phyloP scores from a whole-genome alignment of 2,329 filamentous ascomycete species.

The Colletotrichum sp. region DNA sequence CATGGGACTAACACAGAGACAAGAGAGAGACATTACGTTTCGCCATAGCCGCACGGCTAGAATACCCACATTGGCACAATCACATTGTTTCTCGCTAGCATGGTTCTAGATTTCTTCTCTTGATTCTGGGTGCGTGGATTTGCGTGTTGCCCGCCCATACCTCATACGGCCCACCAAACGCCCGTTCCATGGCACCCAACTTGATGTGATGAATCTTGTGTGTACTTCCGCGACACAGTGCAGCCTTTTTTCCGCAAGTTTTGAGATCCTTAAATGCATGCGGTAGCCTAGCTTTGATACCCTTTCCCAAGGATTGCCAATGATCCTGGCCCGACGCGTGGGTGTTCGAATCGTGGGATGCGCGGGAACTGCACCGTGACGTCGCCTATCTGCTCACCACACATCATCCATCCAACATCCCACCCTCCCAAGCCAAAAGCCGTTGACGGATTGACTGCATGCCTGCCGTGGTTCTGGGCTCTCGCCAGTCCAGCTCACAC shows the following conservation, averaged over 20 bases:
- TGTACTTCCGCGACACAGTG: background rate
- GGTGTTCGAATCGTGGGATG: background rate
- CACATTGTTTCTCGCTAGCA: background rate
- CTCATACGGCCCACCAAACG: background rate
- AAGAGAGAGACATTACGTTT: background rate
- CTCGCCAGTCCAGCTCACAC: background rate
- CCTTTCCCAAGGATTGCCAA: background rate
- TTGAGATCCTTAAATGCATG: background rate
- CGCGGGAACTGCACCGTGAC: constrained; percentile 15
- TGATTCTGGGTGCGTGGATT: background rate
- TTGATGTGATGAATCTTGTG: background rate
- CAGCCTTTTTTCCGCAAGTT: background rate
- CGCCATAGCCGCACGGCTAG: background rate
- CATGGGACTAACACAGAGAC: background rate
- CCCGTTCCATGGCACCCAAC: background rate
- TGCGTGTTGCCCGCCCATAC: background rate
- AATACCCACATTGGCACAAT: background rate
- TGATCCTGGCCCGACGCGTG: background rate
- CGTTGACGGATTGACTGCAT: background rate
- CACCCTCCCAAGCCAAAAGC: background rate
- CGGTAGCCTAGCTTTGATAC: background rate
- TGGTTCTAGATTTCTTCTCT: background rate
- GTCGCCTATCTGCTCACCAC: constrained; percentile 12
- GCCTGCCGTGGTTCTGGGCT: background rate
- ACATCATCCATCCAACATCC: background rate